Conservation (phyloP, 495 filamentous ascomycete genomes). For the Clohesyomyces aquaticus region DNA sequence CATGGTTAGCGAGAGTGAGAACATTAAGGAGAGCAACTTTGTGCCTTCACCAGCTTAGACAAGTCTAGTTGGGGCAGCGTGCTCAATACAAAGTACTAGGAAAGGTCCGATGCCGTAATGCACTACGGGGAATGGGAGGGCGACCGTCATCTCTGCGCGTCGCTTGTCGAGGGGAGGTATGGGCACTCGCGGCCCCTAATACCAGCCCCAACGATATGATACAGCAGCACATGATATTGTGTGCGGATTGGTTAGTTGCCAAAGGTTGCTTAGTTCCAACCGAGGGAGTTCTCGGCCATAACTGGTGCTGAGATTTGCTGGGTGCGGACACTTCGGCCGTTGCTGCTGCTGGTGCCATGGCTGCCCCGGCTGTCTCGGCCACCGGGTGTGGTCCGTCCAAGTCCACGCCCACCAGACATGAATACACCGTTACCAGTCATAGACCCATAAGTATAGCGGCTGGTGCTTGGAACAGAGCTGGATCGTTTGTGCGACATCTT, state of each 20-base stretch:
- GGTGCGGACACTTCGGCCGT: constrained; percentile 57
- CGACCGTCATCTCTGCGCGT: constrained; percentile 1
- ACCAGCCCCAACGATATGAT: constrained; percentile 37
- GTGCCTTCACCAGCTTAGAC: constrained; percentile 22
- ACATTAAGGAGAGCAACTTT: constrained; percentile 23
- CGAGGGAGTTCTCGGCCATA: constrained; percentile 95
- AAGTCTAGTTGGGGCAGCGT: constrained; percentile 9
- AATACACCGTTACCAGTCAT: constrained; percentile 57
- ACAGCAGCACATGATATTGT: constrained; percentile 37
- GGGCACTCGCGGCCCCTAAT: background rate
- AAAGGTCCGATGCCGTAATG: constrained; percentile 3
- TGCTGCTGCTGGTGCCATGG: constrained; percentile 69
- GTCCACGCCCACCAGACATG: constrained; percentile 51
- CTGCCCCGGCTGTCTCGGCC: constrained; percentile 64
- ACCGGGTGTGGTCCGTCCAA: constrained; percentile 47
- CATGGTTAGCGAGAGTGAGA: constrained; percentile 34
- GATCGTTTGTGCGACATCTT: constrained; percentile 78
- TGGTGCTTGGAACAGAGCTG: constrained; percentile 60
- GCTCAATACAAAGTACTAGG: background rate
- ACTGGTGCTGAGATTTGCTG: constrained; percentile 79
- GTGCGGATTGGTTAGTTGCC: background rate
- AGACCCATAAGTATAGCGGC: constrained; percentile 54
- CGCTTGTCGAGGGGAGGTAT: background rate
- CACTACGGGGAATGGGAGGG: constrained; percentile 17
- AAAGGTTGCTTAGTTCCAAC: constrained; percentile 74